Base-by-base conservation (phyloP, 73 alveolate genomes). In the Paramecium primaurelia region DNA sequence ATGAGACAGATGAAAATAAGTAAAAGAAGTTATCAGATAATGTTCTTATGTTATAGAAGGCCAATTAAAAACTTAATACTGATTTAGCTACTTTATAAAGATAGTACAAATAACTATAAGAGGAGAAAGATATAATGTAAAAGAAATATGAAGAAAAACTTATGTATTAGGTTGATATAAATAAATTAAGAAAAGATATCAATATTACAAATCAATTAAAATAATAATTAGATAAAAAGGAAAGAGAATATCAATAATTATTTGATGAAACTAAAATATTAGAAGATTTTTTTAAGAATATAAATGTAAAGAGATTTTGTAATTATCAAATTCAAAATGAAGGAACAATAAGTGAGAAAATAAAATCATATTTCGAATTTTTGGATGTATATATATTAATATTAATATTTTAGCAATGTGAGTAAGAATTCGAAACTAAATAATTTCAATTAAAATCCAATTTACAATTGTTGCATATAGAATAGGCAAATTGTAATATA, bases 401-500 rank as follows among this genome's bases (percentile, higher is more conserved):
- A 2, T 5, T 80, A 25, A 20, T 80, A 2, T 22, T 22, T 42
- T 20, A 80, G 75, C 18, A 80, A 80, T 80, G 91, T 12, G 71
- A 80, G 30, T 45, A 40, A 26, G 91, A 80, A 47, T 42, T 80
- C 38, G 91, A 80, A 32, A 16, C 34, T 2, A 80, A 49, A 45
- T 12, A 40, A 44, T 80, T 14, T 80, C 32, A 80, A 37, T 45
- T 49, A 80, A 80, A 42, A 80, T 45, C 91, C n/a, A 80, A 80
- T 80, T 20, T 26, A 26, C 73, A 80, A 42, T 47, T 45, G 20
- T 51, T 80, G 91, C 42, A 49, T 25, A 80, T 80, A 1, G 91
- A 80, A 49, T 45, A 80, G 73, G 91, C 91, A 9, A 47, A 80
- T 49, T 80, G 91, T 49, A 40, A 80, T 47, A 40, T 80, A 47